phyloP scores from a whole-genome alignment of 345 rosid genomes.

The Eucalyptus viminalis region DNA sequence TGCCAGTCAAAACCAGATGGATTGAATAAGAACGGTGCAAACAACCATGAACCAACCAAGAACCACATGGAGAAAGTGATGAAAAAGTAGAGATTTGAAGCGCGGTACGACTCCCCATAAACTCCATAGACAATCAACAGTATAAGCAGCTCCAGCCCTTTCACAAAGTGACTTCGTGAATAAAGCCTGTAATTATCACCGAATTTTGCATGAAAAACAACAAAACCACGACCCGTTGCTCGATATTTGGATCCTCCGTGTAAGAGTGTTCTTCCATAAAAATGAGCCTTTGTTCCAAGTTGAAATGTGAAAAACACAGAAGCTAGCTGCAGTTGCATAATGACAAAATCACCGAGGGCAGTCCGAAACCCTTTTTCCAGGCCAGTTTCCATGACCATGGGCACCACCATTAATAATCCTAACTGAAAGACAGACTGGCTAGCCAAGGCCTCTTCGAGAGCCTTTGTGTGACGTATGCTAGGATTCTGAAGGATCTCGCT shows the following conservation, averaged over 20 bases:
- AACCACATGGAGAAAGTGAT: conserved; percentile 91
- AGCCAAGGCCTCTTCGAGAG: conserved; percentile 80
- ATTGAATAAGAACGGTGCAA: conserved; percentile 91
- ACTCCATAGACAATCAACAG: conserved; percentile 70
- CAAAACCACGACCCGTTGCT: conserved; percentile 93
- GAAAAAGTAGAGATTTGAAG: conserved; percentile 55
- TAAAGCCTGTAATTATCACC: conserved; percentile 81
- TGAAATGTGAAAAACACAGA: conserved; percentile 95
- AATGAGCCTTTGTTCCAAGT: conserved; percentile 96
- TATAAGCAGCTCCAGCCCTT: conserved; percentile 70
- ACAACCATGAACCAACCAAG: conserved; percentile 87
- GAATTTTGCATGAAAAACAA: conserved; percentile 88
- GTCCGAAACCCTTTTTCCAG: conserved; percentile 87
- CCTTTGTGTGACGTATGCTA: conserved; percentile 48
- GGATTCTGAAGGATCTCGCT: conserved; percentile 47
- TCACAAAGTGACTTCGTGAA: conserved; percentile 91
- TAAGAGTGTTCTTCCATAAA: conserved; percentile 83
- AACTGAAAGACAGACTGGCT: conserved; percentile 78
- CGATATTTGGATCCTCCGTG: conserved; percentile 94
- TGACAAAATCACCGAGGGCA: conserved; percentile 83
- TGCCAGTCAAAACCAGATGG: conserved; percentile 99
- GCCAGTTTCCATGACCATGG: conserved; percentile 99
- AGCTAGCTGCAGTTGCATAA: conserved; percentile 95
- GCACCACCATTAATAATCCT: conserved; percentile 75
- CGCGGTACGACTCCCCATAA: conserved; percentile 63